Evolutionary conservation across 1,284 basidiomycete genomes (phyloP).

Genomic region (Sporisorium iseilematis-ciliati): DNA sequence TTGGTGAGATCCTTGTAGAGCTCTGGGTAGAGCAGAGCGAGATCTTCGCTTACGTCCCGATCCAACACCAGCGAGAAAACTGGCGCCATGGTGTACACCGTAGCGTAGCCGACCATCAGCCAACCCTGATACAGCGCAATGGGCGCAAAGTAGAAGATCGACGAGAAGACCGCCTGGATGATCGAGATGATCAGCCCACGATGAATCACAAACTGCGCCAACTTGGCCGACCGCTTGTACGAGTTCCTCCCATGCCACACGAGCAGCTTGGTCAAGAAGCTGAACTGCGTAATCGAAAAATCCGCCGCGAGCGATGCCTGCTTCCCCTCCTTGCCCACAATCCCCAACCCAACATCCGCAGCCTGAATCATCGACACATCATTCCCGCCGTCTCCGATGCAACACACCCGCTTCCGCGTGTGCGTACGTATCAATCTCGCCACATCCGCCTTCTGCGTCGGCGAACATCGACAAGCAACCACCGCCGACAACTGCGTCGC

Average conservation of each 20-base stretch:
- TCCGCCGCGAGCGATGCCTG: constrained; percentile 98
- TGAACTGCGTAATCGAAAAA: constrained; percentile 97
- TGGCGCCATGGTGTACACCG: constrained; percentile 97
- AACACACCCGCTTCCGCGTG: constrained; percentile 95
- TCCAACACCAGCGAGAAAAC: constrained; percentile 97
- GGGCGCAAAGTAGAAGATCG: constrained; percentile 98
- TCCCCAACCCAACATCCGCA: constrained; percentile 93
- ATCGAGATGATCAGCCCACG: constrained; percentile 93
- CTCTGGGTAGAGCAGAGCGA: constrained; percentile 95
- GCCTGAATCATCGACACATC: constrained; percentile 97
- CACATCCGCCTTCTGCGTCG: constrained; percentile 98
- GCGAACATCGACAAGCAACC: constrained; percentile 96
- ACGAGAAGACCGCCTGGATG: constrained; percentile 88
- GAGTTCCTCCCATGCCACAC: constrained; percentile 98
- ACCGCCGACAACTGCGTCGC: constrained; percentile 95
- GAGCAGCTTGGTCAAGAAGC: constrained; percentile 90
- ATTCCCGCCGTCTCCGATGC: constrained; percentile 95
- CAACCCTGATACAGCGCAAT: constrained; percentile 98
- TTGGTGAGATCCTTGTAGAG: constrained; percentile 93
- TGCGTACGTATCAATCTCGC: constrained; percentile 88
- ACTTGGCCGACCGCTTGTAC: constrained; percentile 95
- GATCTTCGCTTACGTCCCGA: constrained; percentile 92
- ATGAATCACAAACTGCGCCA: constrained; percentile 98
- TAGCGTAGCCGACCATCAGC: constrained; percentile 98
- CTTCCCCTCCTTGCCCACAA: constrained; percentile 98